Percentiles rank a stretch among this genome's conserved stretches.
Conservation (phyloP, 2,329 filamentous ascomycete species). For the Emericellopsis cladophorae region DNA sequence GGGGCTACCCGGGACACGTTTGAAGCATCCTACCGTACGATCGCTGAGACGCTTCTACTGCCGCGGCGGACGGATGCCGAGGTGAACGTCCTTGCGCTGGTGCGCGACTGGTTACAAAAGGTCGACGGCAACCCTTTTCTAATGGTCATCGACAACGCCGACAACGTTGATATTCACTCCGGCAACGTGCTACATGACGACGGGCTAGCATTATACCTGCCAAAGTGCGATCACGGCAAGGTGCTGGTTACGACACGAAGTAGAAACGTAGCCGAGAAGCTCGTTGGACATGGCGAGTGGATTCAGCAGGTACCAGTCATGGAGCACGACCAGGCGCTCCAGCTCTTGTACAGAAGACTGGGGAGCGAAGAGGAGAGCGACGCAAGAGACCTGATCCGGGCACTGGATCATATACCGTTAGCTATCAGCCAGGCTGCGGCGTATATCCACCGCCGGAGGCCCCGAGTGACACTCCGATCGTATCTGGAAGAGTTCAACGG, state of each 20-base stretch:
- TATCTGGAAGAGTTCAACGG: constrained; percentile 23
- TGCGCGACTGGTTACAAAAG: constrained; percentile 17
- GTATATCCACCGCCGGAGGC: constrained; percentile 14
- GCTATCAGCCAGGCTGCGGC: constrained; percentile 20
- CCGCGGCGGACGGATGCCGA: constrained; percentile 9
- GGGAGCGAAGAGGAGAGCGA: constrained; percentile 1
- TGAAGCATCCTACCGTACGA: constrained; percentile 14
- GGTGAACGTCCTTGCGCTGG: constrained; percentile 10
- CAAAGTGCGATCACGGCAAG: constrained; percentile 13
- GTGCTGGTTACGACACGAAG: constrained; percentile 14
- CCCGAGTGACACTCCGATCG: constrained; percentile 13
- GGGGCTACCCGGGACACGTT: constrained; percentile 15
- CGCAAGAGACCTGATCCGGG: constrained; percentile 9
- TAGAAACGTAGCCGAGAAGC: constrained; percentile 7
- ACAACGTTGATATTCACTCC: constrained; percentile 16
- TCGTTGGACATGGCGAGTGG: constrained; percentile 5
- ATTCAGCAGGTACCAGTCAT: neutral
- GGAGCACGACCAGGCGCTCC: neutral
- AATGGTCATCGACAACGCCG: constrained; percentile 22
- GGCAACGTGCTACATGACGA: neutral
- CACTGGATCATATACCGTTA: constrained; percentile 17
- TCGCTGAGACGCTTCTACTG: constrained; percentile 16
- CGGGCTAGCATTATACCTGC: constrained; percentile 11
- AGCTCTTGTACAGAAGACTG: neutral
- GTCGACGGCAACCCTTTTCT: constrained; percentile 15